Conservation (phyloP, 495 filamentous ascomycete genomes). For the Aspergillus ostianus region DNA sequence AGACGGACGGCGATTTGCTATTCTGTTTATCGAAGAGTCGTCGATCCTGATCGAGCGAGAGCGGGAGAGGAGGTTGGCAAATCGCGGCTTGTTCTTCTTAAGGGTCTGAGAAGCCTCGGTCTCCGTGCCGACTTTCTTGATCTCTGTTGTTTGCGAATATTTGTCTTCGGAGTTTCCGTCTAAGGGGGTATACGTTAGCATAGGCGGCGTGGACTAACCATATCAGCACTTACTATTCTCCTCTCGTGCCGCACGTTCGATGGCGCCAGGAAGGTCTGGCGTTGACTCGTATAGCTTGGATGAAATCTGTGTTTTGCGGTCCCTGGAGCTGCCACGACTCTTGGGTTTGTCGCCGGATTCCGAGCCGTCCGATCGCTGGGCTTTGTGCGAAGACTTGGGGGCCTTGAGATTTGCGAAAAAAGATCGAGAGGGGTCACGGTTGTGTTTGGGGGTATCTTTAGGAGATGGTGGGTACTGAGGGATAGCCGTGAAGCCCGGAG, state of each 20-base stretch:
- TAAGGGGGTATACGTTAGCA: background rate
- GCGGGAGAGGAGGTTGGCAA: constrained; percentile 59
- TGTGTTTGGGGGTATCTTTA: constrained; percentile 45
- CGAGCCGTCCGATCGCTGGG: constrained; percentile 43
- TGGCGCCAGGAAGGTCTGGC: constrained; percentile 38
- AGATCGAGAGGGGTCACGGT: constrained; percentile 53
- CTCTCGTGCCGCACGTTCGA: constrained; percentile 29
- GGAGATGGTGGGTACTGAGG: constrained; percentile 54
- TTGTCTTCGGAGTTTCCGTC: constrained; percentile 22
- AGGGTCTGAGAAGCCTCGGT: constrained; percentile 24
- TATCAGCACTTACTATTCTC: constrained; percentile 31
- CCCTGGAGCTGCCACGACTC: constrained; percentile 44
- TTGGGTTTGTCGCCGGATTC: constrained; percentile 41
- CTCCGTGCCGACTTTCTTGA: constrained; percentile 33
- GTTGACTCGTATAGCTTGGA: constrained; percentile 41
- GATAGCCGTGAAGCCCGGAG: constrained; percentile 53
- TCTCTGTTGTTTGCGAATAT: constrained; percentile 19
- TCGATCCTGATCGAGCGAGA: constrained; percentile 65
- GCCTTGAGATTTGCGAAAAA: constrained; percentile 59
- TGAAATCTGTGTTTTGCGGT: constrained; percentile 35
- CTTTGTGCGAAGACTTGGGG: constrained; percentile 50
- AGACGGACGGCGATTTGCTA: constrained; percentile 41
- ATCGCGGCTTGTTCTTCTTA: constrained; percentile 51
- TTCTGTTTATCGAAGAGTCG: constrained; percentile 37
- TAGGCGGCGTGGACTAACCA: background rate